phyloP scores from a whole-genome alignment of 208 protist species.

The Zelonia costaricensis region DNA sequence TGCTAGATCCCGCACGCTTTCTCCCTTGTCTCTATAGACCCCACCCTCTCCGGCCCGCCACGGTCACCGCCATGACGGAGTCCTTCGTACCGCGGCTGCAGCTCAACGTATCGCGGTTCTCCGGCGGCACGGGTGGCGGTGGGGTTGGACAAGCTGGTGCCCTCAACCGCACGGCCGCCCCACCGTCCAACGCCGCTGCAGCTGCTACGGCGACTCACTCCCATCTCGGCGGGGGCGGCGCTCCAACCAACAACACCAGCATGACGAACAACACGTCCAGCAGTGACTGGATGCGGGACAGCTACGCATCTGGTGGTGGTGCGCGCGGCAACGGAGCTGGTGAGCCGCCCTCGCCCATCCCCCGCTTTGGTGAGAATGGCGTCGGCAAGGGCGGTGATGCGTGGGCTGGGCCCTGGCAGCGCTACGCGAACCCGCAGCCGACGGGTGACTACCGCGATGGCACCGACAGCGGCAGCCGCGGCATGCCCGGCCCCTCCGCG shows the following conservation, averaged over 20 bases:
- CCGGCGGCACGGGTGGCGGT: background rate
- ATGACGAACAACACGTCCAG: conserved; percentile 29
- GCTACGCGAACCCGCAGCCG: background rate
- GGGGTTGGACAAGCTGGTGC: background rate
- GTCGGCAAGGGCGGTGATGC: background rate
- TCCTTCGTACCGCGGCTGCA: conserved; percentile 19
- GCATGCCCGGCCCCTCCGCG: conserved; percentile 9
- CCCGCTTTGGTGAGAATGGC: conserved; percentile 5
- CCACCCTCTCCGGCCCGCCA: background rate
- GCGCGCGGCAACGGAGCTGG: background rate
- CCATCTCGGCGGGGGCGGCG: background rate
- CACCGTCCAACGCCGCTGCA: background rate
- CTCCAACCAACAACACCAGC: conserved; percentile 24
- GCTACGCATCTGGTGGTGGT: background rate
- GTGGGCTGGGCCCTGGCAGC: background rate
- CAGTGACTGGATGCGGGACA: conserved; percentile 9
- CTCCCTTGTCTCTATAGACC: background rate
- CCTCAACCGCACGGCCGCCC: conserved; percentile 16
- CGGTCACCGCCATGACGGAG: conserved; percentile 3
- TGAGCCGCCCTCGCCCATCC: conserved; percentile 16
- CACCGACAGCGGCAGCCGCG: conserved; percentile 4
- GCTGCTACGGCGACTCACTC: too few relatives aligned
- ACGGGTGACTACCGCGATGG: background rate
- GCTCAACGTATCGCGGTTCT: conserved; percentile 13
- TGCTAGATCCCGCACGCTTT: too few relatives aligned